These are phyloP conservation scores for Exophiala lecanii-corni DNA, from an alignment of 2,329 filamentous ascomycete genomes.

Conservation along the genomic window DNA sequence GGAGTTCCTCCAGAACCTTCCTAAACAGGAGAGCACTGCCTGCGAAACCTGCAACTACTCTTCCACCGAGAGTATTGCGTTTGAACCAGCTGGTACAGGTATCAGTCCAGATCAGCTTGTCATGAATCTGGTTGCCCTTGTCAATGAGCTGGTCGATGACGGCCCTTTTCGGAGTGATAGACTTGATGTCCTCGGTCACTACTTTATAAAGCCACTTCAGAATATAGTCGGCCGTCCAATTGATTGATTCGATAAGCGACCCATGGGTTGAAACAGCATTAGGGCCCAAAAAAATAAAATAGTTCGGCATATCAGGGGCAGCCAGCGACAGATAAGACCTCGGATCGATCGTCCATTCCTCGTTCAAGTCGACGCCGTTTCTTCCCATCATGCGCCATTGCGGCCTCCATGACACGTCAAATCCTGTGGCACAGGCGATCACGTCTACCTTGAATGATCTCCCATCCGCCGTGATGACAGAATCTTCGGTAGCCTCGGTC, in stretches of 20 bases:
- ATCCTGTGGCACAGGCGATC: conserved; percentile 39
- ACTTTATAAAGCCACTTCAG: conserved; percentile 31
- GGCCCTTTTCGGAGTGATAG: conserved; percentile 36
- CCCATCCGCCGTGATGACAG: conserved; percentile 23
- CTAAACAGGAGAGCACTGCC: conserved; percentile 39
- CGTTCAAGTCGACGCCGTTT: conserved; percentile 25
- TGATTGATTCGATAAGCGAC: conserved; percentile 24
- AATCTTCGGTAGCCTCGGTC: conserved; percentile 26
- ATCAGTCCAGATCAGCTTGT: conserved; percentile 42
- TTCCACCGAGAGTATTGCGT: conserved; percentile 38
- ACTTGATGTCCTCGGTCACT: conserved; percentile 31
- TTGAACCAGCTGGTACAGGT: conserved; percentile 45
- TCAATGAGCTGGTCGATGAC: conserved; percentile 45
- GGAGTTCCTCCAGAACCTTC: conserved; percentile 33
- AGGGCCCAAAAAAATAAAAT: conserved; percentile 31
- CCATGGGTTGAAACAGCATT: conserved; percentile 29
- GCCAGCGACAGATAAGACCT: conserved; percentile 28
- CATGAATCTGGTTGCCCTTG: conserved; percentile 47
- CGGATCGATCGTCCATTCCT: conserved; percentile 28
- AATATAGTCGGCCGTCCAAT: conserved; percentile 28
- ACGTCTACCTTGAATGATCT: conserved; percentile 28
- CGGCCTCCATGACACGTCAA: conserved; percentile 34
- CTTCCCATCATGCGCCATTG: conserved; percentile 33
- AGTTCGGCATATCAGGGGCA: conserved; percentile 30
- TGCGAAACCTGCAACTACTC: conserved; percentile 42